Evolutionary conservation across 768 basidiomycete species (phyloP).

Genomic region (Cyclocybe aegerita): DNA sequence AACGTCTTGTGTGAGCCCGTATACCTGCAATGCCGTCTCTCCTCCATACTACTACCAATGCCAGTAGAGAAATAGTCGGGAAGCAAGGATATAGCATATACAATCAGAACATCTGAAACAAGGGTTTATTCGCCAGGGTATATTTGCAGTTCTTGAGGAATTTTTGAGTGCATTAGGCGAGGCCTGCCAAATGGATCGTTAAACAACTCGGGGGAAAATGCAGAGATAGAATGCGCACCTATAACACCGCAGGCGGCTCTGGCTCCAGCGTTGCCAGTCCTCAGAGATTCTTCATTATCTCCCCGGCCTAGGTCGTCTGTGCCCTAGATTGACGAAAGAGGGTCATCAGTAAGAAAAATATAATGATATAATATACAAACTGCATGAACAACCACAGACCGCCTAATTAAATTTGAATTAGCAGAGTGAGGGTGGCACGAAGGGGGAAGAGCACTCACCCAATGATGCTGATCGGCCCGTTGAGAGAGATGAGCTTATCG

Average conservation of each 20-base stretch:
- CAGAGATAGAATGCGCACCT: conserved; percentile 33
- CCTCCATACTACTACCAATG: conserved; percentile 54
- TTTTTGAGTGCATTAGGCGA: background rate
- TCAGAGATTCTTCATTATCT: conserved; percentile 63
- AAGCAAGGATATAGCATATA: background rate
- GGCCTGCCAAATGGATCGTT: background rate
- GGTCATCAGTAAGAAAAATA: background rate
- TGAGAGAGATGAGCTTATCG: conserved; percentile 62
- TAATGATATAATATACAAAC: conserved; percentile 9
- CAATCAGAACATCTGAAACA: background rate
- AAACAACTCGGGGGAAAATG: background rate
- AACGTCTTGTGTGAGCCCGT: conserved; percentile 40
- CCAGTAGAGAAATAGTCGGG: background rate
- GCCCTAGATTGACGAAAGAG: conserved; percentile 6
- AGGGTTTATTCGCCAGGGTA: background rate
- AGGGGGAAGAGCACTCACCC: conserved; percentile 44
- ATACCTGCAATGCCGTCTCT: conserved; percentile 45
- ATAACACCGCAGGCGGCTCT: conserved; percentile 84
- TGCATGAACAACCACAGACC: conserved; percentile 72
- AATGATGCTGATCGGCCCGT: conserved; percentile 65
- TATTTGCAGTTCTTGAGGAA: background rate
- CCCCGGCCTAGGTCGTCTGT: conserved; percentile 79
- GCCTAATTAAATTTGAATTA: conserved; percentile 41
- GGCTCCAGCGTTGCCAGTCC: conserved; percentile 77
- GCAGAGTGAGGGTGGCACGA: too few species aligned